Evolutionary conservation across 768 basidiomycete genomes (phyloP).

Genomic region (Nevesoporus exiguus): DNA sequence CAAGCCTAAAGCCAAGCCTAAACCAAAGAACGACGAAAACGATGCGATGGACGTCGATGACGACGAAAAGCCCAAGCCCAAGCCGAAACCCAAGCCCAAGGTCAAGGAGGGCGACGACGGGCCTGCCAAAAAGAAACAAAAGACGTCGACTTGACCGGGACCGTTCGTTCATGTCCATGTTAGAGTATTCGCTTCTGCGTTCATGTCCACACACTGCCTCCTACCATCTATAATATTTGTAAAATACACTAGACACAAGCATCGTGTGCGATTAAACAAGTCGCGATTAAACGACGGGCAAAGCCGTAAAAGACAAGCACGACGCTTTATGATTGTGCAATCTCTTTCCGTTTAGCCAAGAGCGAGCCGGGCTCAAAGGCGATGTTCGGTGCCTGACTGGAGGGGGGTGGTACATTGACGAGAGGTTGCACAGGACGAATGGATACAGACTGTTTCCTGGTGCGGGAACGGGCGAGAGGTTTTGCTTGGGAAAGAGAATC

Average conservation of each 20-base stretch:
- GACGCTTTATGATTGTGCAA: conserved; percentile 5
- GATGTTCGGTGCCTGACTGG: conserved; percentile 30
- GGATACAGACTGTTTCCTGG: conserved; percentile 36
- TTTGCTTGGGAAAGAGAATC: conserved; percentile 29
- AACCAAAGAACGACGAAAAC: conserved; percentile 40
- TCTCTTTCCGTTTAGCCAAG: conserved; percentile 51
- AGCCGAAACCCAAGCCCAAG: conserved; percentile 40
- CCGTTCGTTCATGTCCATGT: not conserved
- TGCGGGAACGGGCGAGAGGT: conserved; percentile 35
- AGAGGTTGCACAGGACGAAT: conserved; percentile 45
- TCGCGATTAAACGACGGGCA: conserved; percentile 1
- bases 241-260: conserved; percentile 21
- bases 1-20: conserved; percentile 42
- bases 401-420: conserved; percentile 43
- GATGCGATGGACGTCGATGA: conserved; percentile 51
- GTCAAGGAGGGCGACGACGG: conserved; percentile 40
- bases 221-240: conserved; percentile 17
- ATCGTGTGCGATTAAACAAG: conserved; percentile 7
- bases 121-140: conserved; percentile 75
- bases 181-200: not conserved
- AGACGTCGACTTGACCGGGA: conserved; percentile 42
- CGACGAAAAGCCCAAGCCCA: conserved; percentile 36
- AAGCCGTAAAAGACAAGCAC: not conserved
- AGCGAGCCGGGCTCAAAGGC: conserved; percentile 78
- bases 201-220: not conserved